A percentile compares a stretch with the other conserved stretches of the same genome.
These are phyloP conservation scores for Solanum gandarillasii DNA, from an alignment of 257 asterid species.

Conservation along the genomic window DNA sequence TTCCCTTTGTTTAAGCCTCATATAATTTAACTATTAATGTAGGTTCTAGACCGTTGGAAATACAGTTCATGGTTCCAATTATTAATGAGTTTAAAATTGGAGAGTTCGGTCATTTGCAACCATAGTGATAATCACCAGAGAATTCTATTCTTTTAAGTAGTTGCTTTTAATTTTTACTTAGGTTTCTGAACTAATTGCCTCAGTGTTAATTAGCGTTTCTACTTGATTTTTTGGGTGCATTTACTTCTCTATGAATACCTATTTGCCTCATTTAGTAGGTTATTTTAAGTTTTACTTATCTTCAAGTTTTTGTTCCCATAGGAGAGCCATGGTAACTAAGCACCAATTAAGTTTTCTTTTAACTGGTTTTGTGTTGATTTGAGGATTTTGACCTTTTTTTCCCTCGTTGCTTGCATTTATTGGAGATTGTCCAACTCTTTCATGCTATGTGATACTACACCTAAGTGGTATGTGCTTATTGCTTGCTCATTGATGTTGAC, in stretches of 20 bases:
- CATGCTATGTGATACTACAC: background rate
- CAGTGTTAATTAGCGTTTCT: background rate
- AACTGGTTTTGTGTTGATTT: background rate
- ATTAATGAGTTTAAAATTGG: background rate
- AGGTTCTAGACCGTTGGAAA: background rate
- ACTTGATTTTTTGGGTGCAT: background rate
- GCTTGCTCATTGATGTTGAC: constrained; percentile 4
- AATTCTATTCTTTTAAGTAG: background rate
- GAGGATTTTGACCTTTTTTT: background rate
- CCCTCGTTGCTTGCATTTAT: background rate
- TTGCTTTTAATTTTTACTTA: background rate
- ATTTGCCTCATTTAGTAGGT: background rate
- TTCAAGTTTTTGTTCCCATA: background rate
- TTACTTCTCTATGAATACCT: background rate
- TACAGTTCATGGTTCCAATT: background rate
- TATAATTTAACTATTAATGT: background rate
- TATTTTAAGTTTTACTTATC: background rate
- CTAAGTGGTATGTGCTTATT: constrained; percentile 1
- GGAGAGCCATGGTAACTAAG: background rate
- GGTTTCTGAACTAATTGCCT: background rate
- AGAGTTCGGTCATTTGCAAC: background rate
- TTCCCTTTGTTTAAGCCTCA: background rate
- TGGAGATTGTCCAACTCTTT: background rate
- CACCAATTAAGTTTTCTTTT: background rate
- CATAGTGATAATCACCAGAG: background rate